Conservation (phyloP, 352 stramenopile species). For the Lagenidium giganteum region DNA sequence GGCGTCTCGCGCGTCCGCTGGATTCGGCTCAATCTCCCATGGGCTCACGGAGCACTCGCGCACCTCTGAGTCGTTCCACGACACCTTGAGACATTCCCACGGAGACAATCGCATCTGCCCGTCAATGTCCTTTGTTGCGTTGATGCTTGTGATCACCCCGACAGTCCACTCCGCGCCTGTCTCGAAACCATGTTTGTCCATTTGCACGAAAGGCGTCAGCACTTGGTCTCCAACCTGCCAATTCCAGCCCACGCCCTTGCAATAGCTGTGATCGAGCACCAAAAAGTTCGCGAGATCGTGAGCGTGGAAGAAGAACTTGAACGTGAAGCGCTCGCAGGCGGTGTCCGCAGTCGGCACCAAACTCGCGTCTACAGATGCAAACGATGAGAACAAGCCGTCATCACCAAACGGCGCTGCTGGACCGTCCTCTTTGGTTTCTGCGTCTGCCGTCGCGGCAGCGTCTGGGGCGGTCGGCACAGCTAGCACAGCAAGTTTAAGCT, state of each 20-base stretch:
- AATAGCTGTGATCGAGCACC: slow-evolving; percentile 63
- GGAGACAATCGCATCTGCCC: no score
- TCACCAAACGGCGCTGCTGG: slow-evolving; percentile 7
- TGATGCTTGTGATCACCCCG: slow-evolving; percentile 40
- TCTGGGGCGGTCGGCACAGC: slow-evolving; percentile 32
- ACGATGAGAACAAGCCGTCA: slow-evolving; percentile 47
- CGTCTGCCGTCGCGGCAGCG: not conserved
- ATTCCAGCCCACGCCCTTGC: slow-evolving; percentile 46
- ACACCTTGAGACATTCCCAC: slow-evolving; percentile 62
- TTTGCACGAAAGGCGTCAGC: slow-evolving; percentile 62
- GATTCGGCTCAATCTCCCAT: slow-evolving; percentile 55
- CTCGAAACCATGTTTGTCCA: slow-evolving; percentile 54
- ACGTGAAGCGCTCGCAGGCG: slow-evolving; percentile 36
- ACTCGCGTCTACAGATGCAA: slow-evolving; percentile 47
- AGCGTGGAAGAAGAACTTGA: slow-evolving; percentile 62
- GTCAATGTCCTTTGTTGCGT: no score
- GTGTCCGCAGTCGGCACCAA: slow-evolving; percentile 23
- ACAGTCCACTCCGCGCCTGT: slow-evolving; percentile 34
- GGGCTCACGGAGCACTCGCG: slow-evolving; percentile 52
- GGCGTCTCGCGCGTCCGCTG: slow-evolving; percentile 18
- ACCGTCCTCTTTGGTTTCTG: no score
- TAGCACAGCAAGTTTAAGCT: slow-evolving; percentile 51
- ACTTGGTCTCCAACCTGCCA: slow-evolving; percentile 54
- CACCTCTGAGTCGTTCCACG: slow-evolving; percentile 53
- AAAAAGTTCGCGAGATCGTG: slow-evolving; percentile 79